These are phyloP conservation scores for Ophiocordyceps robertsii DNA, from an alignment of 2,329 filamentous ascomycete genomes.

Conservation along the genomic window DNA sequence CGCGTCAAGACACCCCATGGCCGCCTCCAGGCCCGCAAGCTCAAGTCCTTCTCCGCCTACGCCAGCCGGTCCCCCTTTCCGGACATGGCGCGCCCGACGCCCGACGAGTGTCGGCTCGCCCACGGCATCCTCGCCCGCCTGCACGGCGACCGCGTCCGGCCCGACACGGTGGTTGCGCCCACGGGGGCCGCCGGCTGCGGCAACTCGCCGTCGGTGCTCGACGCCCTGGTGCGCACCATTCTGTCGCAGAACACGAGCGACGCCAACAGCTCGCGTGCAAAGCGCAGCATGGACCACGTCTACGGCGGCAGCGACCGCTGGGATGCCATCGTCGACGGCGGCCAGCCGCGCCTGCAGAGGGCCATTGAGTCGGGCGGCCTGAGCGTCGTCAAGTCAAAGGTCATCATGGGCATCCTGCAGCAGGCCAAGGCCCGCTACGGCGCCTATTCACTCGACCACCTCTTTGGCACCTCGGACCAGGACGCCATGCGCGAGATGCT, in stretches of 20 bases:
- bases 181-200: conserved; percentile 50
- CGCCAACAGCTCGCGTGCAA: conserved; percentile 45
- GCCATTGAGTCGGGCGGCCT: conserved; percentile 62
- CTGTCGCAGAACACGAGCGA: conserved; percentile 40
- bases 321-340: conserved; percentile 26
- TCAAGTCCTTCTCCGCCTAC: conserved; percentile 27
- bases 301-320: conserved; percentile 31
- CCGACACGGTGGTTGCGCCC: conserved; percentile 47
- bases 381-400: conserved; percentile 56
- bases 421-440: conserved; percentile 40
- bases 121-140: conserved; percentile 47
- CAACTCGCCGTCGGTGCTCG: conserved; percentile 34
- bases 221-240: conserved; percentile 37
- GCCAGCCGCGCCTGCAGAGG: conserved; percentile 28
- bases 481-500: conserved; percentile 37
- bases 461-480: conserved; percentile 26
- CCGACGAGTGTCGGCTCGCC: conserved; percentile 56
- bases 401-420: conserved; percentile 54
- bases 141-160: conserved; percentile 51
- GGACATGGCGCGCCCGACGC: conserved; percentile 49
- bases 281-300: conserved; percentile 28
- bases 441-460: conserved; percentile 32
- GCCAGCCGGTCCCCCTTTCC: conserved; percentile 47
- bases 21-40: conserved; percentile 26
- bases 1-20: conserved; percentile 1